These are phyloP conservation scores for Penicillium verrucosum DNA, from an alignment of 2,329 filamentous ascomycete genomes.

Conservation along the genomic window DNA sequence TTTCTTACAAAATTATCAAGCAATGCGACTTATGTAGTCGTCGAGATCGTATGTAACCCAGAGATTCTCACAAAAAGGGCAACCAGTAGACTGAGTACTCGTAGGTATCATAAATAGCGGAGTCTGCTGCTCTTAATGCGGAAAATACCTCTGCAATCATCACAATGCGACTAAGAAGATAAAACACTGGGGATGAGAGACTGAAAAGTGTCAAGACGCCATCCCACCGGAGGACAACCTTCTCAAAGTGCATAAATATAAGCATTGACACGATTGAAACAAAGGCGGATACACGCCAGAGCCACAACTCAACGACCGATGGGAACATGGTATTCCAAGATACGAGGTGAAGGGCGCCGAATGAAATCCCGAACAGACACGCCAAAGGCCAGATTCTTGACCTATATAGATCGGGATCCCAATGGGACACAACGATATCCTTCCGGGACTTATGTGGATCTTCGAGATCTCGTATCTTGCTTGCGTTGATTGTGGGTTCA, in stretches of 20 bases:
- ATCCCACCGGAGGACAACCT: background rate
- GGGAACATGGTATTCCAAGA: background rate
- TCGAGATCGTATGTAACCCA: background rate
- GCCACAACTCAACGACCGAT: background rate
- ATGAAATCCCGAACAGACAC: background rate
- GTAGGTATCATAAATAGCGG: background rate
- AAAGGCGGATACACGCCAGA: background rate
- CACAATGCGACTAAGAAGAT: background rate
- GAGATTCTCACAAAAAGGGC: background rate
- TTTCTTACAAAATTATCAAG: background rate
- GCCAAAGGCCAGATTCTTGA: background rate
- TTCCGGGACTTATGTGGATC: background rate
- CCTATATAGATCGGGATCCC: background rate
- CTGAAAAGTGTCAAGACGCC: conserved; percentile 1
- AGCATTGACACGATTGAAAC: background rate
- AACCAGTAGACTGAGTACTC: background rate
- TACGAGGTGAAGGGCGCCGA: background rate
- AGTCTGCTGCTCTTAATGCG: background rate
- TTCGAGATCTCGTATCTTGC: background rate
- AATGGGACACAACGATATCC: background rate
- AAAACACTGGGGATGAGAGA: background rate
- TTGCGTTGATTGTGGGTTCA: background rate
- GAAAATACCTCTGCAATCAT: conserved; percentile 3
- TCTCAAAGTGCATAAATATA: conserved; percentile 5
- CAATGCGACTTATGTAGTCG: background rate